phyloP scores from a whole-genome alignment of 1,284 basidiomycete species.

The Sporisorium graminicola region DNA sequence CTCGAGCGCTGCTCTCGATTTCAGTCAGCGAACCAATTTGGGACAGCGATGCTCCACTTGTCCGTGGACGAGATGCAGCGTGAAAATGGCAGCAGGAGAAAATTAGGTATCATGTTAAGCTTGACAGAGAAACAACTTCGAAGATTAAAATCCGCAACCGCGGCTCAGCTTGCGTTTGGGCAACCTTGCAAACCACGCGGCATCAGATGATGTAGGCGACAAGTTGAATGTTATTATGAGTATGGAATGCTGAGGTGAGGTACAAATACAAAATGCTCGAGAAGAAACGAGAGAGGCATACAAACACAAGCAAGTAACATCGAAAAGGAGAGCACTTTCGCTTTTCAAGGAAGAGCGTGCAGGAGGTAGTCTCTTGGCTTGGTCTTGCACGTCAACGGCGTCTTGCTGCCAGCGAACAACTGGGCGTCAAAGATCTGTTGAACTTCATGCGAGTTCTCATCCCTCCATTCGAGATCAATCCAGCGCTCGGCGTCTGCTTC shows the following conservation, averaged over 20 bases:
- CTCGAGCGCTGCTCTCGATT: conserved; percentile 6
- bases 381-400: conserved; percentile 46
- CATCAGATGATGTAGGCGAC: background rate
- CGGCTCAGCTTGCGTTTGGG: background rate
- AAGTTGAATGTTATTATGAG: background rate
- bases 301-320: background rate
- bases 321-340: too few species aligned
- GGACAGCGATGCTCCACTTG: conserved; percentile 6
- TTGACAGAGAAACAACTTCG: background rate
- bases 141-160: background rate
- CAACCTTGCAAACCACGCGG: background rate
- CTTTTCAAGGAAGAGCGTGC: conserved; percentile 30
- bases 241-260: conserved; percentile 6
- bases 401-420: conserved; percentile 56
- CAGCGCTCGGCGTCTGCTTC: conserved; percentile 67
- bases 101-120: background rate
- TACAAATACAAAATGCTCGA: conserved; percentile 34
- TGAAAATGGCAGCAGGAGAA: conserved; percentile 8
- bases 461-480: conserved; percentile 65
- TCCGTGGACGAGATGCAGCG: conserved; percentile 6
- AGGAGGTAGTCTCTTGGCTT: conserved; percentile 59
- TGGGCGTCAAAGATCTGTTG: conserved; percentile 51
- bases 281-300: background rate
- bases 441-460: conserved; percentile 42
- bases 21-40: background rate